Base-by-base conservation (phyloP, 1,284 basidiomycete species). In the Flammula alnicola region DNA sequence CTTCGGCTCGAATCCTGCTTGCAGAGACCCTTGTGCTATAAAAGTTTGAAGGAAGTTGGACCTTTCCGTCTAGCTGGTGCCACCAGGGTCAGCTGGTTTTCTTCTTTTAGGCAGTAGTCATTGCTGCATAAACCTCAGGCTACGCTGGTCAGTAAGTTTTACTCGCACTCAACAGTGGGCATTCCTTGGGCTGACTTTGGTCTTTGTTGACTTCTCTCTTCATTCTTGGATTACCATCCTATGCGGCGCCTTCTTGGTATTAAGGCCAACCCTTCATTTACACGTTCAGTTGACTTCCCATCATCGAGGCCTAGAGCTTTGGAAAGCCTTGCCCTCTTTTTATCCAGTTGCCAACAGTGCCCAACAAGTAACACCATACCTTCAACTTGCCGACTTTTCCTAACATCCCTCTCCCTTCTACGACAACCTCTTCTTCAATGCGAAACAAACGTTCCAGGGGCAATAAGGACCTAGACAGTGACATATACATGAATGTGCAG, bases 391-490 rank as follows among this genome's bases (percentile, higher is more conserved):
- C 22, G 4, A 27, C 9, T 10, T n/a, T 12, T 37, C 36, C 1
- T n/a, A n/a, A n/a, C n/a, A n/a, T n/a, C 53, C 44, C 41, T 49
- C 32, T 40, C 49, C 38, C 55, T 44, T 47, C 49, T 37, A n/a
- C 43, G 41, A 49, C 53, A 48, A 43, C 46, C 33, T 54, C 39
- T 26, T 54, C 51, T 33, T 37, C 48, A 55, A 83, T 82, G 81
- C 77, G 79, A 64, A 72, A 65, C 55, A 74, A 78, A 62, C 71
- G 79, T 56, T 71, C 74, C 59, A 75, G 76, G 64, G 68, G 67
- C 49, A 73, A 70, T 63, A 78, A 75, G 61, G 73, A 71, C 54
- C 72, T 67, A 56, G 79, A 76, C 58, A 75, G 78, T 60, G 80
- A 84, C 60, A 67, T 60, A 60, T 78, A 69, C 64, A 63, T 74